Evolutionary conservation across 2,329 filamentous ascomycete species (phyloP), one percentile per base, ranked within the genome.

Genomic region (Talaromyces rugulosus): DNA sequence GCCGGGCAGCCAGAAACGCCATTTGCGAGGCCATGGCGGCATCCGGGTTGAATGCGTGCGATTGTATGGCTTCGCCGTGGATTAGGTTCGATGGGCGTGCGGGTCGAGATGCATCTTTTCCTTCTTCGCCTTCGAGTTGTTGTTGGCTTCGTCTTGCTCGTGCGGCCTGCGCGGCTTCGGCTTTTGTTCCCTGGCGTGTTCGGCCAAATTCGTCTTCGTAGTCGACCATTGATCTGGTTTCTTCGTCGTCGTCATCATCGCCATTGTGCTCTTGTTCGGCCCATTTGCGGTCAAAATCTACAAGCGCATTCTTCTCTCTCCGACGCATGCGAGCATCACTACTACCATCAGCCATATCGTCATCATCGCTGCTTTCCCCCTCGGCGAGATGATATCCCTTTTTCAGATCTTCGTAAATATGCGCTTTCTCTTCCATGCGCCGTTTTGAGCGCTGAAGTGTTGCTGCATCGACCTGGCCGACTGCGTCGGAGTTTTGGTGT

Each of bases 281-380:
- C 93, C 95, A 98, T 78, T 98, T 99, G 64, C 89, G 84, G 76
- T 98, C 95, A 75, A 99, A 99, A 78, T 99, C 94, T 2, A 99
- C 89, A 30, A 96, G 84, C 28, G 85, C 76, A 59, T 77, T 74
- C 40, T 67, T 71, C 61, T 77, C 74, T 83, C 67, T 87, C 85
- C 50, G 85, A 80, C 68, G 85, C 80, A 71, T 88, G 60, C 83
- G 83, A 16, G 73, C 72, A 30, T 76, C 74, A 36, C 68, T 67
- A 53, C 9, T 47, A 18, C 42, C 12, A n/a, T 18, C 50, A n/a
- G 6, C 30, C 9, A 5, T 42, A 52, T 74, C 70, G 2, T 76
- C 76, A 8, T 76, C 74, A 27, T 74, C 72, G 30, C 70, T 72
- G 30, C 71, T 72, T 7, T 69, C 69, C 0, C 66, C 71, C 40